These are phyloP conservation scores for Phylloporus sp. DNA, from an alignment of 1,284 basidiomycete genomes.

Conservation along the genomic window DNA sequence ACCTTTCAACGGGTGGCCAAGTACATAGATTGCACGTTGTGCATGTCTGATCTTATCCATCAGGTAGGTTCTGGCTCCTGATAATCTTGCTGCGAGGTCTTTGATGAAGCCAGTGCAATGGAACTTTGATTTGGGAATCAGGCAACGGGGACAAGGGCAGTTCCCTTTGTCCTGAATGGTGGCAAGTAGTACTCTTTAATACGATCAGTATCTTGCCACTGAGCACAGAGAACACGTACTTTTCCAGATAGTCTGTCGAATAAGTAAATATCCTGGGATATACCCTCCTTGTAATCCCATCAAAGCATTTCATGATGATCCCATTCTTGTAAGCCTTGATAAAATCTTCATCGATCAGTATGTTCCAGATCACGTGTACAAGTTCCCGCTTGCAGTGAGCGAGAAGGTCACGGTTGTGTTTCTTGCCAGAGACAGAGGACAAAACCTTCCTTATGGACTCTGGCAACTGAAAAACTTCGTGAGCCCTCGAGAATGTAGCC, in stretches of 20 bases:
- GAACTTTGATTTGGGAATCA: slow-evolving; percentile 6
- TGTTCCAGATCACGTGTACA: too few species aligned
- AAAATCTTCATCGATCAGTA: too few species aligned
- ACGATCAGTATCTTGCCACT: neutral
- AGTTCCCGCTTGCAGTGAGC: too few species aligned
- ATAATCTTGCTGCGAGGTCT: neutral
- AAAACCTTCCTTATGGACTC: neutral
- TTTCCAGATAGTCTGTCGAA: neutral
- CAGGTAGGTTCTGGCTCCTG: neutral
- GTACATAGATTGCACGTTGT: neutral
- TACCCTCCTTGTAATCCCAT: too few species aligned
- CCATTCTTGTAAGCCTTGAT: too few species aligned
- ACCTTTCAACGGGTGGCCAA: slow-evolving; percentile 4
- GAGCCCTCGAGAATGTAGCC: too few species aligned
- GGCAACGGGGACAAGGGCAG: neutral
- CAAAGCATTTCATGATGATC: too few species aligned
- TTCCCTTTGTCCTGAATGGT: slow-evolving; percentile 1
- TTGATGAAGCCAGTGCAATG: neutral
- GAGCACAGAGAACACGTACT: neutral
- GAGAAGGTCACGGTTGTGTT: neutral
- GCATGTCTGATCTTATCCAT: neutral
- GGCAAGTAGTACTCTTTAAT: neutral
- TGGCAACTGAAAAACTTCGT: neutral
- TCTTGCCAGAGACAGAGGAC: neutral
- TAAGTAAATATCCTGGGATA: too few species aligned